Conservation (phyloP, 805 yeast genomes). For the Candida succiphila region DNA sequence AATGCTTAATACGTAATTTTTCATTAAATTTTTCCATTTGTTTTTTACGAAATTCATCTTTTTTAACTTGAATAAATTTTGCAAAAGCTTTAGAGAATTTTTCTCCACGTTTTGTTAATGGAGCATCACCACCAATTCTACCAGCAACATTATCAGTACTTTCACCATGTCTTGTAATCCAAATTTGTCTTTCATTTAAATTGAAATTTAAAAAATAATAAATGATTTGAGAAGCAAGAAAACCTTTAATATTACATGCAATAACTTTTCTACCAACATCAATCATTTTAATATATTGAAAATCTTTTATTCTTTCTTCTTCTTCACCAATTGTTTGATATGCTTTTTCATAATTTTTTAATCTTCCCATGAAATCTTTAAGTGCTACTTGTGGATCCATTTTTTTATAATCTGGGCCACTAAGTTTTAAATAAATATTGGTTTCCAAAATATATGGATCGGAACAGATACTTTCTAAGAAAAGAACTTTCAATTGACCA, state of each 20-base stretch:
- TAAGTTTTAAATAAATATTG: conserved; percentile 72
- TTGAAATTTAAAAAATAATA: conserved; percentile 86
- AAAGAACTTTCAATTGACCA: conserved; percentile 66
- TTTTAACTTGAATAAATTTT: conserved; percentile 62
- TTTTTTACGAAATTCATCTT: conserved; percentile 52
- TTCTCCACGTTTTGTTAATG: conserved; percentile 67
- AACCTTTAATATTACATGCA: conserved; percentile 79
- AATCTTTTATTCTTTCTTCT: conserved; percentile 50
- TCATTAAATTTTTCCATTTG: conserved; percentile 47
- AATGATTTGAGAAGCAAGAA: conserved; percentile 86
- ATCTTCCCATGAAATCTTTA: conserved; percentile 71
- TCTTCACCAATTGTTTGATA: conserved; percentile 81
- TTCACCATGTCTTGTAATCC: conserved; percentile 95
- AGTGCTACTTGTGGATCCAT: conserved; percentile 80
- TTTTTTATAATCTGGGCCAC: conserved; percentile 86
- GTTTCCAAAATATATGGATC: conserved; percentile 69
- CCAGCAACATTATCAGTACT: conserved; percentile 79
- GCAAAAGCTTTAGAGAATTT: conserved; percentile 67
- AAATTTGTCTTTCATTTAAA: conserved; percentile 78
- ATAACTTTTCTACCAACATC: conserved; percentile 93
- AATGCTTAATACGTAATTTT: conserved; percentile 27
- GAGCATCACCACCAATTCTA: conserved; percentile 85
- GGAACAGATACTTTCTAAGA: conserved; percentile 79
- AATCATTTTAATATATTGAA: conserved; percentile 89
- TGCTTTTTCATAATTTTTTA: conserved; percentile 76